Evolutionary conservation across 208 protist species (phyloP), one percentile per base, ranked within the genome.

Genomic region (Histomonas meleagridis): DNA sequence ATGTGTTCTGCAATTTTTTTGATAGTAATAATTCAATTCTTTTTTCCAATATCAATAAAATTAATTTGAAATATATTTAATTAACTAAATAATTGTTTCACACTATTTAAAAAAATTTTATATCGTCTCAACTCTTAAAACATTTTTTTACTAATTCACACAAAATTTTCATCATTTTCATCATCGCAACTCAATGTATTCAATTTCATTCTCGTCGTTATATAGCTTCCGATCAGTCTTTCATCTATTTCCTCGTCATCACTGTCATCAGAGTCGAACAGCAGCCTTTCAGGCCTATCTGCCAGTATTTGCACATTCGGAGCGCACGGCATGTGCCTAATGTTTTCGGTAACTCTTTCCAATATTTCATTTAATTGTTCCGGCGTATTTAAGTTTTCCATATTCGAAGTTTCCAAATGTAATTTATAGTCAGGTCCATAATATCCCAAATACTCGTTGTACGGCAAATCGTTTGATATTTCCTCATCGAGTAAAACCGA

Each of bases 391-490:
- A 62, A 28, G 51, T 90, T 62, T 60, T 16, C 78, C 78, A 90
- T 90, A 60, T 90, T 62, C 3, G 46, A 62, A 32, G 78, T 32
- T 5, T 49, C 46, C 49, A 90, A 26, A 23, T 90, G n/a, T 12
- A 90, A n/a, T 57, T 43, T 90, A 57, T 90, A 90, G 86, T 97
- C 96, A 16, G 97, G 97, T 4, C 93, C 95, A 92, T 95, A 98
- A 92, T 98, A 97, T 90, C 97, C 96, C 38, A 96, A 95, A 93
- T 96, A 98, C 32, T 97, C 96, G 91, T 97, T 97, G 92, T 95
- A 97, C 23, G 97, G 97, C 23, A 97, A 78, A 65, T 97, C 93
- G 57, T 95, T 78, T 16, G 57, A n/a, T 0, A 95, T 62, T 46
- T 93, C 92, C 21, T 53, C 32, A 32, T 91, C 93, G 78, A 48